phyloP scores from a whole-genome alignment of 352 stramenopile genomes.

The Phytophthora colocasiae region DNA sequence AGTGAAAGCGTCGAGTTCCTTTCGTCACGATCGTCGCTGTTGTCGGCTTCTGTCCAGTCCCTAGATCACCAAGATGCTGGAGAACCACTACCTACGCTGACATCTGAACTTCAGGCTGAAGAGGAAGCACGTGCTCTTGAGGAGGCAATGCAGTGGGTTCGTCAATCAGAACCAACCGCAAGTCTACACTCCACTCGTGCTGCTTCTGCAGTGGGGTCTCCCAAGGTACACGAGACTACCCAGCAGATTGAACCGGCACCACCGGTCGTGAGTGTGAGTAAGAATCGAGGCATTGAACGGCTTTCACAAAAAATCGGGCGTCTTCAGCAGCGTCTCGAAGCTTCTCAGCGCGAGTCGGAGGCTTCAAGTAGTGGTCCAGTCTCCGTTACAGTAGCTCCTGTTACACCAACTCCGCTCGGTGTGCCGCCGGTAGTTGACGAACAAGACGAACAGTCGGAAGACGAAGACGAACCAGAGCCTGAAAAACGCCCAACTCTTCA shows the following conservation, averaged over 20 bases:
- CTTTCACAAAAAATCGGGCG: slow-evolving; percentile 58
- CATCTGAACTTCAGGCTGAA: not conserved
- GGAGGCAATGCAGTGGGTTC: slow-evolving; percentile 44
- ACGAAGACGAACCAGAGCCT: slow-evolving; percentile 41
- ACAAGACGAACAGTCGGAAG: slow-evolving; percentile 21
- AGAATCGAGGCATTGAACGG: slow-evolving; percentile 50
- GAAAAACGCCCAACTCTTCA: slow-evolving; percentile 28
- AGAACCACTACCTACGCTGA: slow-evolving; percentile 31
- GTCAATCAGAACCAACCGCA: slow-evolving; percentile 34
- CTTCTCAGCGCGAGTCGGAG: slow-evolving; percentile 33
- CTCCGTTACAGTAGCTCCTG: slow-evolving; percentile 1
- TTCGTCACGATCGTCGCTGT: slow-evolving; percentile 39
- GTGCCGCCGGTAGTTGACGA: slow-evolving; percentile 32
- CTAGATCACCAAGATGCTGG: slow-evolving; percentile 45
- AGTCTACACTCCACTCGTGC: slow-evolving; percentile 14
- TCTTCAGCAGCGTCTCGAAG: slow-evolving; percentile 54
- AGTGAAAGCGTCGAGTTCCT: slow-evolving; percentile 33
- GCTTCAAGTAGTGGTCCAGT: slow-evolving; percentile 6
- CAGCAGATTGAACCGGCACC: slow-evolving; percentile 17
- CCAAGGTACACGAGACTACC: slow-evolving; percentile 1
- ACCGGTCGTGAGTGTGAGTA: slow-evolving; percentile 42
- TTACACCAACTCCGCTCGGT: slow-evolving; percentile 10
- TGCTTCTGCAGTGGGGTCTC: not conserved
- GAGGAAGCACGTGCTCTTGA: slow-evolving; percentile 41
- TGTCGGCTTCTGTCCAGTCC: slow-evolving; percentile 36